These are phyloP conservation scores for Leccinum imitatum DNA, from an alignment of 768 basidiomycete species.

Conservation along the genomic window DNA sequence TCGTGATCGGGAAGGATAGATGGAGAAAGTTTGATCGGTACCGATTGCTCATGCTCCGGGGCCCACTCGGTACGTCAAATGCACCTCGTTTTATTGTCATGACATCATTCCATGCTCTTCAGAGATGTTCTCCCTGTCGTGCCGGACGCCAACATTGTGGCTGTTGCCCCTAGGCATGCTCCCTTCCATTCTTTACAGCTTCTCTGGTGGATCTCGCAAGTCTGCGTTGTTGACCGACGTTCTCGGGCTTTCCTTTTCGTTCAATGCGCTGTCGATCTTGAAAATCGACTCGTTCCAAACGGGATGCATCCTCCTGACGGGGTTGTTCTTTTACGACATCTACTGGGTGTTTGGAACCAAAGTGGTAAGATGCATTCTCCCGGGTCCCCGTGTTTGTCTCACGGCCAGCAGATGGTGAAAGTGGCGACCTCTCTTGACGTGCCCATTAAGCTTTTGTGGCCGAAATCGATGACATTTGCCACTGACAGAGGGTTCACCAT, in stretches of 20 bases:
- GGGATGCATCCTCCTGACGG: conserved; percentile 76
- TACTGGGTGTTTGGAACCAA: conserved; percentile 93
- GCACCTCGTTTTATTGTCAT: background rate
- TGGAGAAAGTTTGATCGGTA: conserved; percentile 61
- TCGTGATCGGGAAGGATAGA: conserved; percentile 44
- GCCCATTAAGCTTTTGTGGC: conserved; percentile 92
- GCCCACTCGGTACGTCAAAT: conserved; percentile 41
- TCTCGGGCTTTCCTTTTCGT: conserved; percentile 72
- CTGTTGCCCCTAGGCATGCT: conserved; percentile 59
- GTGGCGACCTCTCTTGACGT: conserved; percentile 89
- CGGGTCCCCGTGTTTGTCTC: background rate
- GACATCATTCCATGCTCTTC: conserved; percentile 12
- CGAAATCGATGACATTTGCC: conserved; percentile 58
- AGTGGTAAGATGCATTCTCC: conserved; percentile 55
- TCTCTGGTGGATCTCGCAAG: conserved; percentile 43
- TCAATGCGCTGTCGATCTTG: conserved; percentile 75
- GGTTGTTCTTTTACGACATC: conserved; percentile 90
- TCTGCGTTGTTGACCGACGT: conserved; percentile 79
- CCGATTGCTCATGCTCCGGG: conserved; percentile 45
- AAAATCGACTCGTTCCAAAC: conserved; percentile 90
- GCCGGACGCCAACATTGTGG: conserved; percentile 56
- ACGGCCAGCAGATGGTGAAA: conserved; percentile 71
- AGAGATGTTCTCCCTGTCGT: conserved; percentile 44
- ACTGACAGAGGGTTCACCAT: conserved; percentile 69
- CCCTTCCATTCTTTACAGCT: conserved; percentile 65